phyloP scores from a whole-genome alignment of 2,329 filamentous ascomycete species.

The Nakataea oryzae region DNA sequence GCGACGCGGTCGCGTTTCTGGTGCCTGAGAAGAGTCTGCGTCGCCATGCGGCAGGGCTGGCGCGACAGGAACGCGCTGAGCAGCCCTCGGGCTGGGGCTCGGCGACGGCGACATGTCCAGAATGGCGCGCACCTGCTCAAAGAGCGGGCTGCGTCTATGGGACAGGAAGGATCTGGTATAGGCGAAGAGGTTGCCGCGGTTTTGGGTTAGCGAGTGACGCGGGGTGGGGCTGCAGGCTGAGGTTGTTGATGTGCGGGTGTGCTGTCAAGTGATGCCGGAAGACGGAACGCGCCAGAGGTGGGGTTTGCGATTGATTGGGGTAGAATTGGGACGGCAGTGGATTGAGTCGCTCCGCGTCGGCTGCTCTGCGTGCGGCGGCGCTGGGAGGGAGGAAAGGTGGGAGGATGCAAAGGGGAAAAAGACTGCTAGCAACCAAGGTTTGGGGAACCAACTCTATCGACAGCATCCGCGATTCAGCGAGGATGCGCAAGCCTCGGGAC shows the following conservation, averaged over 20 bases:
- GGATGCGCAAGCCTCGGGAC: no score
- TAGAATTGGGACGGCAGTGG: neutral
- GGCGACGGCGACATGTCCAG: conserved; percentile 13
- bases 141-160: conserved; percentile 13
- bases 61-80: neutral
- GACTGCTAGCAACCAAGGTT: neutral
- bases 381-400: neutral
- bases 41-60: conserved; percentile 3
- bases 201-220: neutral
- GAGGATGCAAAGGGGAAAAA: neutral
- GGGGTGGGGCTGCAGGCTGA: neutral
- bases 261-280: neutral
- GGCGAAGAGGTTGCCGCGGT: neutral
- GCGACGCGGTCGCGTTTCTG: neutral
- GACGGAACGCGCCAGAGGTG: neutral
- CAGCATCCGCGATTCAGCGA: neutral
- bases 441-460: neutral
- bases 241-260: neutral
- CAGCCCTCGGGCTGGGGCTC: conserved; percentile 3
- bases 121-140: conserved; percentile 16
- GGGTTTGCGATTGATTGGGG: neutral
- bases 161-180: conserved; percentile 14
- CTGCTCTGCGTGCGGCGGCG: no score
- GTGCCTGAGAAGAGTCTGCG: conserved; percentile 1
- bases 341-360: no score